phyloP scores from a whole-genome alignment of 2,329 filamentous ascomycete species.

The Myriosclerotinia curreyana region DNA sequence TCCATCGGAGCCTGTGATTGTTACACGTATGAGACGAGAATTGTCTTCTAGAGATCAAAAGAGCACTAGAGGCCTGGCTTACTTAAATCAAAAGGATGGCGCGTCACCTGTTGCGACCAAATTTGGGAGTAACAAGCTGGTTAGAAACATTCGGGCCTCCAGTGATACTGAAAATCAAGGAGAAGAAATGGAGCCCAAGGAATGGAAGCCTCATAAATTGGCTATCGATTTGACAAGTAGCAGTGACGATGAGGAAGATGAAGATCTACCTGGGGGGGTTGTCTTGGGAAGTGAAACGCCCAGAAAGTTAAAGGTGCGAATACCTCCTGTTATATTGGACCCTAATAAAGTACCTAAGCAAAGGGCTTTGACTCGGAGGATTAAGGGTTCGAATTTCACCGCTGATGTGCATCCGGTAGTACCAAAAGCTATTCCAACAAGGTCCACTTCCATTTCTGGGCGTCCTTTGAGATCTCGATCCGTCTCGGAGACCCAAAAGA shows the following conservation, averaged over 20 bases:
- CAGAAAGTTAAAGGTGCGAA: background rate
- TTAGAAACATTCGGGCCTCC: background rate
- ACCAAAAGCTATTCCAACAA: background rate
- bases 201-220: background rate
- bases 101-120: background rate
- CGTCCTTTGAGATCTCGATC: background rate
- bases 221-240: no score
- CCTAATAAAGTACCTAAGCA: background rate
- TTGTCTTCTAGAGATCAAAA: background rate
- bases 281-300: background rate
- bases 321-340: no score
- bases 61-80: background rate
- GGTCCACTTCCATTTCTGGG: background rate
- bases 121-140: conserved; percentile 1
- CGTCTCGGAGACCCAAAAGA: background rate
- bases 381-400: background rate
- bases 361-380: background rate
- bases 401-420: background rate
- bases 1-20: no score
- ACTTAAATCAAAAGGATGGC: background rate
- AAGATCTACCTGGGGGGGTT: background rate
- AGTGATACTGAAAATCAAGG: background rate
- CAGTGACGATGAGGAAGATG: background rate
- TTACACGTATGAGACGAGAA: background rate
- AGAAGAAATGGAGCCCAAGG: background rate